A percentile compares a stretch with the other conserved stretches of the same genome.
Conservation (phyloP, 116 monocot genomes). For the Thalassia testudinum region DNA sequence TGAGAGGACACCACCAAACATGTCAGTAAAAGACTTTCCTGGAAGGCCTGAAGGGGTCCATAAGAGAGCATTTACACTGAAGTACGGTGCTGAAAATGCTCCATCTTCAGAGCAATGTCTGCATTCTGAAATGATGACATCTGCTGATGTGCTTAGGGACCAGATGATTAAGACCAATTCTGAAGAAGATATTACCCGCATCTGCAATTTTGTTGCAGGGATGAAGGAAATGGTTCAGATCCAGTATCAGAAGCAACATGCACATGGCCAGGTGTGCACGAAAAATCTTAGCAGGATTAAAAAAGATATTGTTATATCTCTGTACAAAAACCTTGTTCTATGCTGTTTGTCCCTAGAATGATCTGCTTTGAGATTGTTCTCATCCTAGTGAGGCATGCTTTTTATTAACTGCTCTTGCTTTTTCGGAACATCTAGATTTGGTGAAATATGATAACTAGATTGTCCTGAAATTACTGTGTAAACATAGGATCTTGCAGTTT, state of each 20-base stretch:
- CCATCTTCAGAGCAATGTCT: not conserved
- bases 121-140: conserved; percentile 2
- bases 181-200: conserved; percentile 2
- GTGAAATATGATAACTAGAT: too few species aligned
- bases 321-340: too few species aligned
- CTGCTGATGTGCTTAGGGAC: not conserved
- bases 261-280: conserved; percentile 19
- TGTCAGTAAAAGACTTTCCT: conserved; percentile 12
- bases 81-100: conserved; percentile 9
- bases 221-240: conserved; percentile 22
- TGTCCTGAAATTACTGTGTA: too few species aligned
- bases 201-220: conserved; percentile 12
- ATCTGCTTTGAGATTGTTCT: too few species aligned
- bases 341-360: too few species aligned
- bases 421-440: too few species aligned
- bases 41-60: conserved; percentile 23
- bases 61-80: conserved; percentile 13
- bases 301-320: too few species aligned
- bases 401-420: too few species aligned
- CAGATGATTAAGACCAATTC: not conserved
- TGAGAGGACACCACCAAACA: conserved; percentile 24
- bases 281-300: too few species aligned
- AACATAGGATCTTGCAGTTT: too few species aligned
- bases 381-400: too few species aligned
- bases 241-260: conserved; percentile 17